Percentiles rank a stretch among this genome's conserved stretches.
Conservation (phyloP, 345 rosid species). For the Bruguiera gymnorhiza region DNA sequence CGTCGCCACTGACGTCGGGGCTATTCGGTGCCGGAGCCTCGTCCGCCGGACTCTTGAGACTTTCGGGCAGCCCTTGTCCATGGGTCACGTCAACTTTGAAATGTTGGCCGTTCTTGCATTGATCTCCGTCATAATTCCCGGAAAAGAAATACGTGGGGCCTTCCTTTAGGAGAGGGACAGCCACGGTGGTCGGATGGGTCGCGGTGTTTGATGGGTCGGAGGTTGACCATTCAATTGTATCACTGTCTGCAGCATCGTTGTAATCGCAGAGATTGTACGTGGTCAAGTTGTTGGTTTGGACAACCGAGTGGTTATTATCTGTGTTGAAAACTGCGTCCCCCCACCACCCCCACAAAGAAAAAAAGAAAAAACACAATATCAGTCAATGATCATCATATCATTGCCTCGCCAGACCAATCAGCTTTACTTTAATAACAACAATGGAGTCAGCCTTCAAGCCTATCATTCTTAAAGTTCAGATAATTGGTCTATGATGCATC, state of each 20-base stretch:
- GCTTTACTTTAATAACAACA: no score
- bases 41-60: conserved; percentile 34
- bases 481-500: no score
- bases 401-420: no score
- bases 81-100: conserved; percentile 74
- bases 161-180: conserved; percentile 76
- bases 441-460: no score
- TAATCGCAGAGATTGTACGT: conserved; percentile 69
- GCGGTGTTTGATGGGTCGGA: conserved; percentile 69
- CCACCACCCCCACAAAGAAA: no score
- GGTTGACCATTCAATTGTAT: conserved; percentile 64
- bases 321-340: conserved; percentile 70
- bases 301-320: conserved; percentile 82
- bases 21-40: conserved; percentile 59
- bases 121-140: conserved; percentile 81
- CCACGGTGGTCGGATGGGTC: conserved; percentile 47
- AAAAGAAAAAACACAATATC: no score
- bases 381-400: no score
- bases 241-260: conserved; percentile 44
- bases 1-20: conserved; percentile 50
- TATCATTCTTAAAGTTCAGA: no score
- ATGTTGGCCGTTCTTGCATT: conserved; percentile 64
- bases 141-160: conserved; percentile 79
- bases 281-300: conserved; percentile 74
- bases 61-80: conserved; percentile 70